Percentiles rank a stretch among this genome's conserved stretches.
Conservation (phyloP, 108 stramenopile genomes). For the Seminavis robusta region DNA sequence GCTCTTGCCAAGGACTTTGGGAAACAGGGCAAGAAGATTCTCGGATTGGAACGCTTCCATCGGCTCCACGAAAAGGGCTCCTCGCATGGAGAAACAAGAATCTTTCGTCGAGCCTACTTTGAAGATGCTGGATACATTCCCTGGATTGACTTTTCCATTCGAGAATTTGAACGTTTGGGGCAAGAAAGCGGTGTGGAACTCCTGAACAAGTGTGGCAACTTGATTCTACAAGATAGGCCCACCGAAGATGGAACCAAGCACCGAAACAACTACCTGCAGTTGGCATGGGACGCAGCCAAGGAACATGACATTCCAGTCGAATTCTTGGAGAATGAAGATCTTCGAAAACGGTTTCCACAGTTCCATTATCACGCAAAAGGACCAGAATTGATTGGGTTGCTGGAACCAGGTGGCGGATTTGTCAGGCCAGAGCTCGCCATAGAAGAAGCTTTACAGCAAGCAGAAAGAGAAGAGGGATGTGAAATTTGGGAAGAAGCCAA, state of each 20-base stretch:
- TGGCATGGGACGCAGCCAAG: constrained; percentile 11
- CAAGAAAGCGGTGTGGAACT: constrained; percentile 8
- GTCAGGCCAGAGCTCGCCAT: constrained; percentile 32
- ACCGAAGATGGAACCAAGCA: not conserved
- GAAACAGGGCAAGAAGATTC: not conserved
- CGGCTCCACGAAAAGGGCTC: constrained; percentile 27
- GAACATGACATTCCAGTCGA: constrained; percentile 22
- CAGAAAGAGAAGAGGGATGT: constrained; percentile 10
- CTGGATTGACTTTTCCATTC: constrained; percentile 28
- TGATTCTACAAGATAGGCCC: constrained; percentile 20
- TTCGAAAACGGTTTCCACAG: constrained; percentile 35
- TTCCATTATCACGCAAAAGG: too few relatives aligned
- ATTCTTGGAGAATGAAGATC: constrained; percentile 1
- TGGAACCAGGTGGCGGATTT: constrained; percentile 32
- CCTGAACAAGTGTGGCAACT: constrained; percentile 28
- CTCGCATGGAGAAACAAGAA: constrained; percentile 37
- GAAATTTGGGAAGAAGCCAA: constrained; percentile 15
- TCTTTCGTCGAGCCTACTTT: constrained; percentile 52
- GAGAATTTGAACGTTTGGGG: constrained; percentile 4
- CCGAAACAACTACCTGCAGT: not conserved
- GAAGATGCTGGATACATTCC: constrained; percentile 46
- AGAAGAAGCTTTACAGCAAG: constrained; percentile 20
- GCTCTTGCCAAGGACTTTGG: constrained; percentile 4
- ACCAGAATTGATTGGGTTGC: constrained; percentile 30
- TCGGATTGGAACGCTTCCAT: constrained; percentile 35